Percentiles rank a stretch among this genome's conserved stretches.
These are phyloP conservation scores for Kurtzmaniella quercitrusa DNA, from an alignment of 1,139 yeast genomes.

Conservation along the genomic window DNA sequence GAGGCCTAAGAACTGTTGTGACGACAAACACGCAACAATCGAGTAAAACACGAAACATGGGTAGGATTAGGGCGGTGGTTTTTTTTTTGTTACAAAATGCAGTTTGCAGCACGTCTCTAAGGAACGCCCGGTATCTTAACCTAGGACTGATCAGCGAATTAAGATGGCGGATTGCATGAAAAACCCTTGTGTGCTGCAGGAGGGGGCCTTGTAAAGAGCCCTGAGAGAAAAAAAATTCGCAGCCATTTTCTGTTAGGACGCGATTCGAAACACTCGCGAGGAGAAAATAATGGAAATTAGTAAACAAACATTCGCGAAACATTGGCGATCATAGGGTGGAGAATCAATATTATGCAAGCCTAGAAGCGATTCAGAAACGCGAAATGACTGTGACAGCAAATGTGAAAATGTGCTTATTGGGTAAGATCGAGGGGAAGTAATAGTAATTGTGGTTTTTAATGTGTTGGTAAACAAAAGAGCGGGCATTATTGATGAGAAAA, in stretches of 20 bases:
- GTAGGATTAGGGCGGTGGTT: background rate
- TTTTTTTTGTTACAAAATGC: background rate
- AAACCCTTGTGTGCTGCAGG: background rate
- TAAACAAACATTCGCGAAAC: background rate
- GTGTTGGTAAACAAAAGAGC: too few species aligned
- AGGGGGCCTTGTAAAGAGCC: background rate
- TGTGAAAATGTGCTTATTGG: background rate
- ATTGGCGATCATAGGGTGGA: background rate
- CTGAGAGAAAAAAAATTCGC: background rate
- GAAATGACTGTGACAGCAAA: background rate
- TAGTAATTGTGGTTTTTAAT: background rate
- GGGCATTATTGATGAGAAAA: too few species aligned
- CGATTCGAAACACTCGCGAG: background rate
- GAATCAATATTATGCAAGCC: background rate
- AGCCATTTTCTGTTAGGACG: background rate
- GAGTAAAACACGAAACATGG: conserved; percentile 1
- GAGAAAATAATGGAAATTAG: background rate
- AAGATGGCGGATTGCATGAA: background rate
- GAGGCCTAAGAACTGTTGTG: background rate
- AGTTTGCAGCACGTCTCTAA: background rate
- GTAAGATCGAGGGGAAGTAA: background rate
- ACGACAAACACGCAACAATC: background rate
- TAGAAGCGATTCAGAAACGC: background rate
- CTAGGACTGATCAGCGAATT: background rate
- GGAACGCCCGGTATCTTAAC: background rate